Percentiles rank a stretch among this genome's conserved stretches.
Conservation (phyloP, 140 eudicot genomes). For the Anethum foeniculum region DNA sequence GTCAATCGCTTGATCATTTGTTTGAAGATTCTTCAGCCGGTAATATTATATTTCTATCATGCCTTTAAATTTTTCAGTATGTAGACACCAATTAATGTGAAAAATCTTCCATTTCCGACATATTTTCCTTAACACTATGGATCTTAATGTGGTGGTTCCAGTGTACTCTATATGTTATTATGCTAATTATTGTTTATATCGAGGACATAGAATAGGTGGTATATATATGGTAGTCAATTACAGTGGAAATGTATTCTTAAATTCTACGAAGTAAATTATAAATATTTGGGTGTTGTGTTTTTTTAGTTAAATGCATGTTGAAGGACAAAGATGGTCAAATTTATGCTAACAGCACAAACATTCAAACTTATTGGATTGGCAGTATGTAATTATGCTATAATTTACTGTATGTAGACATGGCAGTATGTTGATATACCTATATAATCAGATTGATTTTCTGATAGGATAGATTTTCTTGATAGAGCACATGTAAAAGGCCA, state of each 20-base stretch:
- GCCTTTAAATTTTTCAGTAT: neutral
- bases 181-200: neutral
- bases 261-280: neutral
- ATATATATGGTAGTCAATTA: neutral
- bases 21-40: conserved; percentile 57
- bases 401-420: neutral
- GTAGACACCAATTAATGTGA: neutral
- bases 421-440: neutral
- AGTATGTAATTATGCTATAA: neutral
- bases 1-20: conserved; percentile 51
- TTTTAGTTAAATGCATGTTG: neutral
- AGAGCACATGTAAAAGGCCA: neutral
- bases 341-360: neutral
- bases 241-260: neutral
- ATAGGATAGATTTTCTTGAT: neutral
- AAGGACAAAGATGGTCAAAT: neutral
- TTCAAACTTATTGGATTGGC: neutral
- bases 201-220: neutral
- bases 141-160: neutral
- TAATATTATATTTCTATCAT: conserved; percentile 14
- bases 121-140: neutral
- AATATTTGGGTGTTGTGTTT: neutral
- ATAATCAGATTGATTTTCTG: neutral
- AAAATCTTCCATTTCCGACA: neutral
- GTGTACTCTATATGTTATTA: neutral